These are phyloP conservation scores for Novymonas esmeraldas DNA, from an alignment of 208 protist species.

Conservation along the genomic window DNA sequence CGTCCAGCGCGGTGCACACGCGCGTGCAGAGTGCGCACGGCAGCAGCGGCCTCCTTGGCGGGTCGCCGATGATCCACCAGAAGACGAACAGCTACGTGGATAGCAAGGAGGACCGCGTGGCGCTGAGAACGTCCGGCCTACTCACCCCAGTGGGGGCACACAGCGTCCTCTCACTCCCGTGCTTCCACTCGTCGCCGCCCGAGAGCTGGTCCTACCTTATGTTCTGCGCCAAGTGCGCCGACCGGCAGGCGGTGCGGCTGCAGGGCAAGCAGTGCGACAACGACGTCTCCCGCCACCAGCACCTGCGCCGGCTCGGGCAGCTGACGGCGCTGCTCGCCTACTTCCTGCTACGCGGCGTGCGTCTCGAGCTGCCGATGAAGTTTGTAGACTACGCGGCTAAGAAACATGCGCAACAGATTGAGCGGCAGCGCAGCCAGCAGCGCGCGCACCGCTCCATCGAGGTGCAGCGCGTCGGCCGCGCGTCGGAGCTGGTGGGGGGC, in stretches of 20 bases:
- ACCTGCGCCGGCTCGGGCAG: constrained; percentile 51
- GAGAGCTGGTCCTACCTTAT: constrained; percentile 59
- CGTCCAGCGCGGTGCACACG: constrained; percentile 16
- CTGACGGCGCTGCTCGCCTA: constrained; percentile 53
- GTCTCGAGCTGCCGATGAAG: constrained; percentile 32
- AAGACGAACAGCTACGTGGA: constrained; percentile 26
- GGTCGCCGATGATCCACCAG: constrained; percentile 15
- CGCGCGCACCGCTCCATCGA: constrained; percentile 7
- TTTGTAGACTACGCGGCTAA: constrained; percentile 33
- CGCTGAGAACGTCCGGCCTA: background rate
- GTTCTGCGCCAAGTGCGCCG: constrained; percentile 50
- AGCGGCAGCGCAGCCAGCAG: constrained; percentile 34
- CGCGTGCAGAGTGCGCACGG: constrained; percentile 20
- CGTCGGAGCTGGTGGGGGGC: constrained; percentile 12
- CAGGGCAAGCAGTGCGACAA: constrained; percentile 40
- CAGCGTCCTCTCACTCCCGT: constrained; percentile 23
- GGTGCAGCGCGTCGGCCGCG: constrained; percentile 30
- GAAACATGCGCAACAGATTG: constrained; percentile 29
- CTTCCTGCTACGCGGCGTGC: constrained; percentile 39
- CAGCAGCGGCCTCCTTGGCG: constrained; percentile 27
- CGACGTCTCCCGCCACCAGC: constrained; percentile 27
- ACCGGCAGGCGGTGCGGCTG: constrained; percentile 35
- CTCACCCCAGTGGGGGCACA: constrained; percentile 4
- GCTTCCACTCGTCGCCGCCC: constrained; percentile 27
- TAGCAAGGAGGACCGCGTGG: constrained; percentile 8